Base-by-base conservation (phyloP, 2,329 filamentous ascomycete species). In the Biscogniauxia sp. region DNA sequence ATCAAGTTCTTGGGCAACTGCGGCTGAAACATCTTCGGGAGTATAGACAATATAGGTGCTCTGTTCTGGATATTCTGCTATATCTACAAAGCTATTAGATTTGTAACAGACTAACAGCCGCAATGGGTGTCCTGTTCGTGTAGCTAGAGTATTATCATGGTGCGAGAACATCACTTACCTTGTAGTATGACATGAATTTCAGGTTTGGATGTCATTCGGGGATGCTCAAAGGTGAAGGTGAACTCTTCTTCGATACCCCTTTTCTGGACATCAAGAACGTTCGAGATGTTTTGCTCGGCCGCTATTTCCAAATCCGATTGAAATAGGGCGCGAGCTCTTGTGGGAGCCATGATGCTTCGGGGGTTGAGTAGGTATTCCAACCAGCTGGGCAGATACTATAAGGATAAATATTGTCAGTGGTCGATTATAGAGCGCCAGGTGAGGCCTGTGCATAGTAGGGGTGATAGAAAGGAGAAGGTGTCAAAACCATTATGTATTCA, bases 231-330 rank as follows among this genome's bases (percentile, higher is more conserved):
- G 4, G 75, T 79, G 72, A 94, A 89, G 15, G 81, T 82, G 59
- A 96, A 80, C 59, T 90, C 86, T 55, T 90, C 91, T 73, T 94
- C 89, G 32, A 90, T 88, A 5, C 88, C 85, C 17, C 89, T 89
- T 41, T 79, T 77, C 37, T 77, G 76, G 23, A 96, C 76, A 37
- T 79, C 71, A 54, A 76, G 76, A 54, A 95, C 60, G 20, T 69
- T 57, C 1, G 61, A 41, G 15, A 68, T 59, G 20, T 23, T 32
- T 25, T 62, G 62, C 4, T 66, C 57, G 5, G 58, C 25, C 20
- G 66, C 69, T 20, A 55, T 61, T 28, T 61, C 57, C 17, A 72
- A 58, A 54, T 74, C 72, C 45, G 63, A 64, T 37, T 63, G 64
- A 28, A 72, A 66, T 5, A 64, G 66, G 20, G 28, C 50, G 5